phyloP scores from a whole-genome alignment of 2,329 filamentous ascomycete species.

The Paracoccidioides brasiliensis region DNA sequence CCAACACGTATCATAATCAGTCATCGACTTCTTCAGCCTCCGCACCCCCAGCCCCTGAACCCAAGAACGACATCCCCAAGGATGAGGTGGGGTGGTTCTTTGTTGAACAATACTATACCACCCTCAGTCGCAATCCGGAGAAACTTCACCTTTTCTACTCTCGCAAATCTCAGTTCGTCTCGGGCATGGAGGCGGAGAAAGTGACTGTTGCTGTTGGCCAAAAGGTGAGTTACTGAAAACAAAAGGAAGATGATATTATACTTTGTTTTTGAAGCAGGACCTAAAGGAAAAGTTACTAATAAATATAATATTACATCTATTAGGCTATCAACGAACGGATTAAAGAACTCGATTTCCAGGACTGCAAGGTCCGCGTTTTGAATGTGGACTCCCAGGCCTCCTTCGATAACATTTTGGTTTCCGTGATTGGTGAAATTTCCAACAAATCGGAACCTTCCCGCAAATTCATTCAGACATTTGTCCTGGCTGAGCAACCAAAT shows the following conservation, averaged over 20 bases:
- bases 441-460: slow-evolving; percentile 83
- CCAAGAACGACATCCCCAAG: slow-evolving; percentile 47
- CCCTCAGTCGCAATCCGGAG: slow-evolving; percentile 82
- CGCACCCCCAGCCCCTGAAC: slow-evolving; percentile 25
- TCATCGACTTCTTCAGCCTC: slow-evolving; percentile 28
- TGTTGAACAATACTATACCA: slow-evolving; percentile 98
- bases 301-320: slow-evolving; percentile 10
- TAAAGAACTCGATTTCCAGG: slow-evolving; percentile 82
- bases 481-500: slow-evolving; percentile 88
- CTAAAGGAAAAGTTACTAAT: not conserved
- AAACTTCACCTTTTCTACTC: slow-evolving; percentile 95
- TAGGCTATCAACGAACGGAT: slow-evolving; percentile 91
- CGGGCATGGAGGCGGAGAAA: slow-evolving; percentile 79
- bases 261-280: not conserved
- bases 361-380: slow-evolving; percentile 95
- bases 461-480: slow-evolving; percentile 97
- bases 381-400: slow-evolving; percentile 96
- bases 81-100: slow-evolving; percentile 99
- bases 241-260: not conserved
- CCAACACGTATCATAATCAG: slow-evolving; percentile 12
- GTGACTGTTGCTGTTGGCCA: slow-evolving; percentile 77
- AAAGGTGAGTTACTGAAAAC: slow-evolving; percentile 46
- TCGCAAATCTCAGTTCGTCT: slow-evolving; percentile 90
- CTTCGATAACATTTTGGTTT: slow-evolving; percentile 85
- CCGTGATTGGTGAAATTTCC: slow-evolving; percentile 95